Evolutionary conservation across 2,329 filamentous ascomycete species (phyloP), one percentile per base, ranked within the genome.

Genomic region (Calycina herbarum): DNA sequence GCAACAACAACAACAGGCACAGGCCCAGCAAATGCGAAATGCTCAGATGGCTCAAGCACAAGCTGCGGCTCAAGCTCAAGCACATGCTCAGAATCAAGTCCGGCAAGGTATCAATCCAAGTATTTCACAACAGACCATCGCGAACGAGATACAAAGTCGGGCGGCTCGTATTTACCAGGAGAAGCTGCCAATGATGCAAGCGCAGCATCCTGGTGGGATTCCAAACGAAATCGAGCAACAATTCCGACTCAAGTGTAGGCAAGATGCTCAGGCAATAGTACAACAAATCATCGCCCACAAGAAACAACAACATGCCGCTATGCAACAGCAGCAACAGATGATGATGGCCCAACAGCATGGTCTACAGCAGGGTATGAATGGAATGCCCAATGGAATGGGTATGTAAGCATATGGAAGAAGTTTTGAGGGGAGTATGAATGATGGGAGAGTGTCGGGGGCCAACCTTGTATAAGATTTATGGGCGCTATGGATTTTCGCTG

Each of bases 1-100:
- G 57, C 69, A 69, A 56, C 71, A 73, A 73, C 81, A 82, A 69
- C 68, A 72, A 54, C 68, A 71, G 17, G 70, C 71, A 27, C 69
- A 71, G 57, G 48, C 48, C 3, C 48, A 54, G 20, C 64, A 65
- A 38, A 72, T 73, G 67, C 72, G 72, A 48, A 63, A 66, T 48
- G 59, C 48, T n/a, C 66, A 65, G 31, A 58, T 59, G 42, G 64
- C 60, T 33, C 57, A 66, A 31, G 68, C 64, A 24, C 69, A 71
- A 45, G 67, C 48, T 40, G 64, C 66, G 42, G 64, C 54, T 59
- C 57, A 59, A 45, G 58, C 58, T 42, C 58, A 45, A 45, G 58
- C 58, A 42, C 40, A 61, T 17, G 59, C 42, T 7, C 42, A 54
- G 48, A 20, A n/a, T 4, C 59, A 61, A 35, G 38, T 11, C 24